Evolutionary conservation across 192 early-diverging fungal genomes (phyloP).

Genomic region (Umbelopsis isabellina): DNA sequence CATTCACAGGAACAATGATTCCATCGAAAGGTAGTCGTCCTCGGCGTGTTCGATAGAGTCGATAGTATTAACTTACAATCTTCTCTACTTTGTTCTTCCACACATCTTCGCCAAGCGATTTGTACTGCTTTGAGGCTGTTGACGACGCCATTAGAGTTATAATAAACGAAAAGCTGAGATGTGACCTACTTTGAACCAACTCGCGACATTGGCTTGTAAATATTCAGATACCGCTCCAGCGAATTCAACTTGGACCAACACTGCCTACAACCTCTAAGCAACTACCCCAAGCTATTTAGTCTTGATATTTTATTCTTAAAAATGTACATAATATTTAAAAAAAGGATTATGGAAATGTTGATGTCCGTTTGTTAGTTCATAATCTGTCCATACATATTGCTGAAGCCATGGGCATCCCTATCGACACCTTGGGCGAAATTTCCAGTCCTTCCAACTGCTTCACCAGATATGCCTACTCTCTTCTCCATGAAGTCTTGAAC

Average conservation of each 20-base stretch:
- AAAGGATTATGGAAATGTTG: too few relatives aligned
- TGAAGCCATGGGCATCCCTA: conserved; percentile 6
- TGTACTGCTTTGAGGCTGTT: conserved; percentile 65
- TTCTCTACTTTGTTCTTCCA: conserved; percentile 96
- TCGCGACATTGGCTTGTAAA: too few relatives aligned
- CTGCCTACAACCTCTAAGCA: too few relatives aligned
- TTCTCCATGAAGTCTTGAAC: neutral
- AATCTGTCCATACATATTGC: neutral
- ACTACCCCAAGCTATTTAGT: too few relatives aligned
- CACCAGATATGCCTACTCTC: neutral
- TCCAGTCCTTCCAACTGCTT: neutral
- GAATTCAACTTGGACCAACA: too few relatives aligned
- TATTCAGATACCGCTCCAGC: too few relatives aligned
- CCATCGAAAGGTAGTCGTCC: neutral
- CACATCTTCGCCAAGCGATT: conserved; percentile 88
- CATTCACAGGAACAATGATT: neutral
- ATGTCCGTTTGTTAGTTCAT: conserved; percentile 8
- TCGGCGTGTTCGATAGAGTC: neutral
- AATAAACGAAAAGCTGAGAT: neutral
- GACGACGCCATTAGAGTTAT: conserved; percentile 25
- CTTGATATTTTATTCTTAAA: too few relatives aligned
- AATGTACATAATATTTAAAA: too few relatives aligned
- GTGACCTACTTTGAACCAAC: neutral
- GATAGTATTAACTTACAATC: conserved; percentile 66
- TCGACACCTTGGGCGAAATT: neutral